Base-by-base conservation (phyloP, 306 rosid species). In the Prunus mira region DNA sequence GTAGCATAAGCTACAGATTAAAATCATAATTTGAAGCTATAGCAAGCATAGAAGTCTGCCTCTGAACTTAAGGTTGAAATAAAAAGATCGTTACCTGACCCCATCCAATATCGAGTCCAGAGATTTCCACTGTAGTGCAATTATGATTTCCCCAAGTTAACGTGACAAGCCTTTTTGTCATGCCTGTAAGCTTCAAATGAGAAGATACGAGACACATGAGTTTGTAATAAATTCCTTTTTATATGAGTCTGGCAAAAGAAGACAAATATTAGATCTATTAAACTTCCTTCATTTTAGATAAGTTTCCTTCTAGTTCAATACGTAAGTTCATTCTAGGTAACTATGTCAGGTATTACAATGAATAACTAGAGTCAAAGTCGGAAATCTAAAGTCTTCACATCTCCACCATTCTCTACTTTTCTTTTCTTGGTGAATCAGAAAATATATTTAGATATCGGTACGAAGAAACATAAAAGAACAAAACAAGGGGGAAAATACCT, bases 51-150 rank as follows among this genome's bases (percentile, higher is more conserved):
- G 22, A 66, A 34, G 54, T 65, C 49, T 15, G 45, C 65, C 9
- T 15, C 10, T 1, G 17, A 5, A 58, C 34, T 69, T 67, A 32
- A 56, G 75, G 60, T 68, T 62, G 67, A 79, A 67, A 32, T 49
- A 46, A 71, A 80, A 73, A 30, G 57, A 78, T 41, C 47, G 68
- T 81, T 83, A 95, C 99, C 98, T 96, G 99, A 45, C 97, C 99
- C 98, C 99, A 96, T 80, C 99, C 99, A 73, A 96, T 85, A 83
- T 96, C 98, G 71, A 96, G 98, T 78, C 98, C 99, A 8, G 98
- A 85, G 76, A 92, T 83, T 83, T 92, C 99, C 72, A 92, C 98
- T 2, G 79, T 69, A 64, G 97, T 85, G 93, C 92, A 91, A 74
- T 82, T 80, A 49, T 1, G 4, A 78, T 52, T 76, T 81, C 77